phyloP scores from a whole-genome alignment of 768 basidiomycete genomes.

The Hirschioporus abietinus region DNA sequence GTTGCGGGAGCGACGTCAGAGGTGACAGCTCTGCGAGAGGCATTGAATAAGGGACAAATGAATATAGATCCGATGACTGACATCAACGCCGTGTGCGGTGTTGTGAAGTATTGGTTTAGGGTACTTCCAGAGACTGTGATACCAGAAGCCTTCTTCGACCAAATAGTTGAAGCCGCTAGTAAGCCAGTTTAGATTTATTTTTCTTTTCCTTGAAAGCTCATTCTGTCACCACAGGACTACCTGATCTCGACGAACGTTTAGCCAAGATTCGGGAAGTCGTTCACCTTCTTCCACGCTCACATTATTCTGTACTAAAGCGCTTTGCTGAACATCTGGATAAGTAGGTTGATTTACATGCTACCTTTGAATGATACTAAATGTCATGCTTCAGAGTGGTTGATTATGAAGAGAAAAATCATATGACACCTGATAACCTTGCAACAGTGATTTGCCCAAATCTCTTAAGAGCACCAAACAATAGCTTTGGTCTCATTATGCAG shows the following conservation, averaged over 20 bases:
- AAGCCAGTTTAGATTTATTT: constrained; percentile 21
- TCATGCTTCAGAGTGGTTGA: constrained; percentile 62
- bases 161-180: constrained; percentile 72
- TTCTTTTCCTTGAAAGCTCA: constrained; percentile 9
- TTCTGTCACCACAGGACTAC: constrained; percentile 44
- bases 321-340: constrained; percentile 81
- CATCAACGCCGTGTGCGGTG: constrained; percentile 77
- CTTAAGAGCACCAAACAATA: constrained; percentile 70
- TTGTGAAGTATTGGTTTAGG: constrained; percentile 84
- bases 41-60: constrained; percentile 67
- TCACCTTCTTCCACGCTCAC: constrained; percentile 60
- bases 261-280: constrained; percentile 61
- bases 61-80: constrained; percentile 59
- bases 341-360: constrained; percentile 27
- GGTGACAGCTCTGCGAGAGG: constrained; percentile 64
- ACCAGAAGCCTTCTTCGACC: constrained; percentile 60
- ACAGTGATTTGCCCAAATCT: constrained; percentile 85
- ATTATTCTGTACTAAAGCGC: constrained; percentile 76
- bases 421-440: constrained; percentile 80
- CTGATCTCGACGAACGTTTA: constrained; percentile 64
- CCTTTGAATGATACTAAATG: background rate
- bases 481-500: constrained; percentile 69
- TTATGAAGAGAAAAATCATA: constrained; percentile 83
- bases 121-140: constrained; percentile 77
- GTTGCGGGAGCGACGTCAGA: constrained; percentile 73